phyloP scores from a whole-genome alignment of 2,329 filamentous ascomycete species.

The Periconia sp. region DNA sequence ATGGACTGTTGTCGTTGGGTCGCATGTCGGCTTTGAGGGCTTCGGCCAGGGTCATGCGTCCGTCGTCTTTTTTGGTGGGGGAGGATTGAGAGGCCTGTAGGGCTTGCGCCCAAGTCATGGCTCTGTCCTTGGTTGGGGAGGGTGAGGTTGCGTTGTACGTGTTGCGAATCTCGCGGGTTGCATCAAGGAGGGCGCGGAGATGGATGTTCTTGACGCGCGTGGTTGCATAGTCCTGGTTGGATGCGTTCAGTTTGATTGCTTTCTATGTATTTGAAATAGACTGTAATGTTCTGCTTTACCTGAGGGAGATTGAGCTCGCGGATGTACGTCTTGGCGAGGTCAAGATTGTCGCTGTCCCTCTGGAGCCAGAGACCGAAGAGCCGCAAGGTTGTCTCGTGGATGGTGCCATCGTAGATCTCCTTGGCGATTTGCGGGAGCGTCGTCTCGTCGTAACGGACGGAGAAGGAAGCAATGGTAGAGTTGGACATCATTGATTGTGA shows the following conservation, averaged over 20 bases:
- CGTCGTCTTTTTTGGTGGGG: too few relatives aligned
- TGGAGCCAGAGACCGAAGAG: constrained; percentile 30
- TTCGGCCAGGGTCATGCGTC: too few relatives aligned
- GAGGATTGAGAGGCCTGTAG: too few relatives aligned
- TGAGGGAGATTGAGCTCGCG: constrained; percentile 31
- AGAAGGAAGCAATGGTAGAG: not conserved
- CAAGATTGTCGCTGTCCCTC: constrained; percentile 20
- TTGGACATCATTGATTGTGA: not conserved
- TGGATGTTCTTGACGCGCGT: constrained; percentile 9
- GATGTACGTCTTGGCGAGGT: constrained; percentile 23
- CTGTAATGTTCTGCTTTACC: constrained; percentile 9
- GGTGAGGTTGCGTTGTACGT: too few relatives aligned
- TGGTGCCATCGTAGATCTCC: constrained; percentile 17
- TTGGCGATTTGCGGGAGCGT: not conserved
- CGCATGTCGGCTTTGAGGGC: too few relatives aligned
- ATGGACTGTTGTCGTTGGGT: too few relatives aligned
- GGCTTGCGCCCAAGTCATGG: too few relatives aligned
- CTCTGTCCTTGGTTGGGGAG: too few relatives aligned
- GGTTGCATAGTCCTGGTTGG: constrained; percentile 9
- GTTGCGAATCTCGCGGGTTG: not conserved
- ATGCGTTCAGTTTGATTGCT: not conserved
- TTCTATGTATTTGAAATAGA: too few relatives aligned
- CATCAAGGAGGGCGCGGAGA: constrained; percentile 10
- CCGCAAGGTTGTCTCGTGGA: constrained; percentile 26
- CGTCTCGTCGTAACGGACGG: not conserved